Conservation (phyloP, 805 yeast genomes). For the Tetrapisispora fleetii region DNA sequence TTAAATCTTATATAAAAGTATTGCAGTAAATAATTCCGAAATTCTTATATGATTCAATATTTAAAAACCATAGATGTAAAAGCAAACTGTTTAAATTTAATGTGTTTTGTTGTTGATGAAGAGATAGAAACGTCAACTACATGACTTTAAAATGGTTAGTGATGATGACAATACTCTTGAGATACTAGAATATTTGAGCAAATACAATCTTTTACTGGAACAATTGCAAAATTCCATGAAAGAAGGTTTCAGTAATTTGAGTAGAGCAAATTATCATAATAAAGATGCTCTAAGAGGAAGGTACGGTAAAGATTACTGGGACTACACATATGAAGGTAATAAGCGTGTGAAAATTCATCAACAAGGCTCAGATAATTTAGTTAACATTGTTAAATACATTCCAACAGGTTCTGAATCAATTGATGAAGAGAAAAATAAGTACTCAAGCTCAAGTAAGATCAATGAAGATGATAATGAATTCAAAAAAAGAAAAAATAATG, state of each 20-base stretch:
- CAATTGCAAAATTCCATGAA: slow-evolving; percentile 18
- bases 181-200: slow-evolving; percentile 13
- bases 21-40: no score
- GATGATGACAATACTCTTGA: slow-evolving; percentile 2
- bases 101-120: no score
- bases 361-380: background rate
- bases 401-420: slow-evolving; percentile 4
- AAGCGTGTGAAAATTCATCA: slow-evolving; percentile 6
- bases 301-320: slow-evolving; percentile 28
- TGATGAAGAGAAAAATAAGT: slow-evolving; percentile 1
- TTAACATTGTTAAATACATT: background rate
- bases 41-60: no score
- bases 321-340: slow-evolving; percentile 21
- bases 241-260: slow-evolving; percentile 21
- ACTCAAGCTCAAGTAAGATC: background rate
- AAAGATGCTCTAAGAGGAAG: slow-evolving; percentile 24
- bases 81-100: no score
- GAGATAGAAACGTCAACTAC: no score
- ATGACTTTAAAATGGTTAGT: background rate
- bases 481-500: background rate
- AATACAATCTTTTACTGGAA: slow-evolving; percentile 21
- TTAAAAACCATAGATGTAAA: no score
- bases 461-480: slow-evolving; percentile 1
- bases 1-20: no score
- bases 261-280: slow-evolving; percentile 27